Base-by-base conservation (phyloP, 768 basidiomycete genomes). In the Mycena haematopus region DNA sequence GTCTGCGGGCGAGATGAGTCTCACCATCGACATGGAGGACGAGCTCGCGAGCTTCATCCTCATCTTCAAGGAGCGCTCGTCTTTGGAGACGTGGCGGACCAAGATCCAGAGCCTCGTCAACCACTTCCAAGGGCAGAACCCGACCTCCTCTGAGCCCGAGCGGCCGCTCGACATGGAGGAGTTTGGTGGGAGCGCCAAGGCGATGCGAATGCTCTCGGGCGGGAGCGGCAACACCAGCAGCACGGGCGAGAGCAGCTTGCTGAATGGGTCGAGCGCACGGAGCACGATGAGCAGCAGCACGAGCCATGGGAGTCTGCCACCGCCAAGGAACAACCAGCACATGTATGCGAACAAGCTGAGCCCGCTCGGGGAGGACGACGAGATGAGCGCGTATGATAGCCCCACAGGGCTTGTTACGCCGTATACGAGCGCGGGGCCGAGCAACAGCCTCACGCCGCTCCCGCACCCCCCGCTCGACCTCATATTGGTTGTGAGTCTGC, bases 11-110 rank as follows among this genome's bases (percentile, higher is more conserved):
- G 96, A 96, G 74, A 83, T 97, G 79, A 96, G 93, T 72, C 82
- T 99, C 65, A 97, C 96, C 6, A 96, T 99, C 71, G 91, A 94
- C 69, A 98, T 99, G 95, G 93, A 95, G 77, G 96, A 99, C 72
- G 94, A 96, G 71, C 80, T 97, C 58, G 96, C 97, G 64, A 92
- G 91, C 53, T 99, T 99, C 78, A 96, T 98, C 75, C 84, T 99
- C 50, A 90, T 95, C 69, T 99, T 97, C 84, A 91, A 90, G 71
- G 93, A 99, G 57, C 87, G 92, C 31, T 80, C 87, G n/a, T 90
- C 90, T 2, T 82, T 97, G 60, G 94, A 98, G 71, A 83, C 90
- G 0, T 99, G 97, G 97, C 89, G 84, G 72, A 83, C 81, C 54
- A 91, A 90, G 60, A 91, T 99, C 65, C 89, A 92, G 71, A 78